Evolutionary conservation across 805 yeast species (phyloP).

Genomic region (Blastobotrys americana): DNA sequence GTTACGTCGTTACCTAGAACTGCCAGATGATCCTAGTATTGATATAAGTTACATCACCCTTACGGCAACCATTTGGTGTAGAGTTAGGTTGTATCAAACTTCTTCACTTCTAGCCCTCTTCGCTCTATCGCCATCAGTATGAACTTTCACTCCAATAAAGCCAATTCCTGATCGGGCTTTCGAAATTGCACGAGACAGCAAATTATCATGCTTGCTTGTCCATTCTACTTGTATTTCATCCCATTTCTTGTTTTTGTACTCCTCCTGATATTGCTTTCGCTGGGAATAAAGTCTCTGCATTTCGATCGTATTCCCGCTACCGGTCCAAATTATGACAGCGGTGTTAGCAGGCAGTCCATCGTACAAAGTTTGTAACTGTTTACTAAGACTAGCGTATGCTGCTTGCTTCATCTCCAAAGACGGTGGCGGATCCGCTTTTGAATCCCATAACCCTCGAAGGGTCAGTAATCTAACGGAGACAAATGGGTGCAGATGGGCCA

Average conservation of each 20-base stretch:
- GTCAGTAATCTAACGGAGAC: slow-evolving; percentile 18
- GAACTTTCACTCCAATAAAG: slow-evolving; percentile 43
- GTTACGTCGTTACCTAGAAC: too few species aligned
- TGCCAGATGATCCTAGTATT: too few species aligned
- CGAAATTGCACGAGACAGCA: slow-evolving; percentile 40
- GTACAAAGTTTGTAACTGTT: slow-evolving; percentile 44
- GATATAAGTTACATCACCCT: too few species aligned
- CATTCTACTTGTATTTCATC: slow-evolving; percentile 42
- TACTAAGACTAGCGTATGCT: slow-evolving; percentile 35
- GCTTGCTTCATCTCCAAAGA: slow-evolving; percentile 18
- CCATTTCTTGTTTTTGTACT: slow-evolving; percentile 39
- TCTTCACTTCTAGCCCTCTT: slow-evolving; percentile 4
- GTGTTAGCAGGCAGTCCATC: slow-evolving; percentile 50
- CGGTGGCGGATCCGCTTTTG: slow-evolving; percentile 9
- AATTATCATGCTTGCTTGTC: slow-evolving; percentile 43
- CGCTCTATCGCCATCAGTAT: slow-evolving; percentile 4
- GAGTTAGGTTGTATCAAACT: too few species aligned
- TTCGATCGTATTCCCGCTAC: slow-evolving; percentile 52
- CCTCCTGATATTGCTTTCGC: slow-evolving; percentile 38
- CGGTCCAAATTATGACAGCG: slow-evolving; percentile 53
- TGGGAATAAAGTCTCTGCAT: slow-evolving; percentile 37
- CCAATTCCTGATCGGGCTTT: slow-evolving; percentile 56
- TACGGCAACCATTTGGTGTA: too few species aligned
- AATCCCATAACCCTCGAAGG: slow-evolving; percentile 1
- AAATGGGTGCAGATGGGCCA: slow-evolving; percentile 40